Evolutionary conservation across 176 grass and related monocot species (phyloP), one percentile per base, ranked within the genome.

Genomic region (Bromus sterilis): DNA sequence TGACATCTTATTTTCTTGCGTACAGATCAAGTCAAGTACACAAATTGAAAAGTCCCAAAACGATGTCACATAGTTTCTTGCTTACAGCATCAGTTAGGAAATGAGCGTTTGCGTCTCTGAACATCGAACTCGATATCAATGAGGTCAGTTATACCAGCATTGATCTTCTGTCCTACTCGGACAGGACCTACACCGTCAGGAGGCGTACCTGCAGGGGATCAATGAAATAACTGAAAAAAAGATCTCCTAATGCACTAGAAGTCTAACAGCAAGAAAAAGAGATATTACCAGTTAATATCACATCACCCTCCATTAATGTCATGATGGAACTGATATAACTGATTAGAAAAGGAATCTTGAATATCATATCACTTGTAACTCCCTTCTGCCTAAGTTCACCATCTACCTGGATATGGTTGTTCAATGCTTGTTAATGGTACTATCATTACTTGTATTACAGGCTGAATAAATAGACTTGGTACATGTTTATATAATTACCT

Each of bases 311-410:
- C 83, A 91, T 77, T 48, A 97, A 71, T 56, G 94, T 94, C 85
- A 97, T 90, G 46, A 97, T 82, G 70, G 91, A 90, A 89, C 94
- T 97, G 65, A 97, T 94, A 83, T 97, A 87, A 59, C 92, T 97
- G 30, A 97, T 90, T 23, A 97, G 86, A 89, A 94, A 97, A 55
- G 92, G 91, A 79, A 97, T 86, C 68, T 97, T 93, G 75, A 94
- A 97, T 77, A 97, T 78, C 94, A 94, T 97, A 77, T 97, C 94
- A 63, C 85, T 91, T 64, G 94, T 97, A 9, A 86, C 53, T 7
- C 94, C 94, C 83, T 94, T 97, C 83, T 97, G 92, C 78, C 66
- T 94, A 60, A 94, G 76, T 77, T 94, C 92, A 83, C 89, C 94
- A 87, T 97, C 88, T 58, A 97, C 86, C 94, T 97, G 72, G 21